Evolutionary conservation across 1,284 basidiomycete species (phyloP).

Genomic region (Apiotrichum veenhuisii): DNA sequence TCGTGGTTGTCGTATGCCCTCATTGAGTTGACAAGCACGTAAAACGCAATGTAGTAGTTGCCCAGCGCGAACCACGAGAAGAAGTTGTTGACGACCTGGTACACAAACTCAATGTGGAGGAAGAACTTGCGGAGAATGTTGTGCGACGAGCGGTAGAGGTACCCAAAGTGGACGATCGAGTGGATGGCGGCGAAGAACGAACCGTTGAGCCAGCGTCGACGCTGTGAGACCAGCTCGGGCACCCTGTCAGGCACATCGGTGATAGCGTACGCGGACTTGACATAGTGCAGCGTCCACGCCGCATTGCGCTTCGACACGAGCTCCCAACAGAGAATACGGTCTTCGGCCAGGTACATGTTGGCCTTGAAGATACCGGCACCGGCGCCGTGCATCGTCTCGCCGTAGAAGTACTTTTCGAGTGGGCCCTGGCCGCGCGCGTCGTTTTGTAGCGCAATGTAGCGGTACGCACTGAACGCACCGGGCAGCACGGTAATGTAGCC

Average conservation of each 20-base stretch:
- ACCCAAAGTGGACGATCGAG: slow-evolving; percentile 83
- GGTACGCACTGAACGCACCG: slow-evolving; percentile 90
- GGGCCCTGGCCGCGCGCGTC: slow-evolving; percentile 66
- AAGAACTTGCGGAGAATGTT: slow-evolving; percentile 78
- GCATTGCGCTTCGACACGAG: slow-evolving; percentile 80
- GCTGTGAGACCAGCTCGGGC: slow-evolving; percentile 85
- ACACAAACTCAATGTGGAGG: slow-evolving; percentile 91
- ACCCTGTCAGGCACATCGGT: slow-evolving; percentile 88
- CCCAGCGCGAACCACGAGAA: slow-evolving; percentile 90
- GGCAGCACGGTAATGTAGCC: slow-evolving; percentile 91
- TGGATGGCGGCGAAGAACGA: slow-evolving; percentile 95
- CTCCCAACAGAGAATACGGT: slow-evolving; percentile 83
- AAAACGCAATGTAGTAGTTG: slow-evolving; percentile 85
- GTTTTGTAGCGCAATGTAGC: slow-evolving; percentile 84
- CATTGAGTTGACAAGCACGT: slow-evolving; percentile 25
- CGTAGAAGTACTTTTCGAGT: slow-evolving; percentile 88
- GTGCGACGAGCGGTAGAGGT: slow-evolving; percentile 87
- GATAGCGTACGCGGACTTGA: slow-evolving; percentile 86
- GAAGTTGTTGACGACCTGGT: slow-evolving; percentile 79
- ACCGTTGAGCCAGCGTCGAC: slow-evolving; percentile 93
- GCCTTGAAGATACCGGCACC: slow-evolving; percentile 87
- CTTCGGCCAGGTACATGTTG: slow-evolving; percentile 91
- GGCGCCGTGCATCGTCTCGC: slow-evolving; percentile 88
- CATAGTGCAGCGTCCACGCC: slow-evolving; percentile 87
- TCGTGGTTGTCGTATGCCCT: not conserved